These are phyloP conservation scores for Sicyos edulis DNA, from an alignment of 306 rosid genomes.

Conservation along the genomic window DNA sequence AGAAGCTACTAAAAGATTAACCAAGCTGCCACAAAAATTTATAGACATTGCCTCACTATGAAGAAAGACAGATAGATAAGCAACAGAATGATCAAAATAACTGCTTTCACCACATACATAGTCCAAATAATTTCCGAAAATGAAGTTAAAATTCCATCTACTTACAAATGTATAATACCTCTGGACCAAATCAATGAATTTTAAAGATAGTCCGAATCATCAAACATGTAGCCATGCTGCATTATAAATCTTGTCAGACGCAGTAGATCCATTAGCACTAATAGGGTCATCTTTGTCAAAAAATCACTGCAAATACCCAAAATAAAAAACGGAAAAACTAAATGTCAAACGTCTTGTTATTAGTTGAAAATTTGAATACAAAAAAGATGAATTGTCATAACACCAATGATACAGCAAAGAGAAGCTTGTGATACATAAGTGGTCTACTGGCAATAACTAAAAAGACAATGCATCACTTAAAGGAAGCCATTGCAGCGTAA, in stretches of 20 bases:
- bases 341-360: slow-evolving; percentile 6
- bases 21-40: slow-evolving; percentile 38
- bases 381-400: neutral
- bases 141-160: slow-evolving; percentile 39
- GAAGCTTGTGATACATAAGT: neutral
- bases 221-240: slow-evolving; percentile 37
- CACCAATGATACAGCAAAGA: neutral
- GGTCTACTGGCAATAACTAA: neutral
- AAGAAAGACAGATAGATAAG: slow-evolving; percentile 25
- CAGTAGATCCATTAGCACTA: slow-evolving; percentile 25
- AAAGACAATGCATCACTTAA: neutral
- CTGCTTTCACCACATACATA: slow-evolving; percentile 31
- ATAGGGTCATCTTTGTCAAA: neutral
- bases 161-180: slow-evolving; percentile 34
- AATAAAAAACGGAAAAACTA: neutral
- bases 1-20: slow-evolving; percentile 32
- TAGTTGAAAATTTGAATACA: neutral
- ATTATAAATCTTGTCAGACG: slow-evolving; percentile 30
- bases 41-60: slow-evolving; percentile 21
- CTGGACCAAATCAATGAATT: slow-evolving; percentile 36
- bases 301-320: slow-evolving; percentile 10
- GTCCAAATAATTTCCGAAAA: slow-evolving; percentile 26
- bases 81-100: neutral
- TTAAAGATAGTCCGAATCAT: slow-evolving; percentile 31
- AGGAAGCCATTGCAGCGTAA: neutral